Evolutionary conservation across 805 yeast species (phyloP).

Genomic region (Candida nitratophila): DNA sequence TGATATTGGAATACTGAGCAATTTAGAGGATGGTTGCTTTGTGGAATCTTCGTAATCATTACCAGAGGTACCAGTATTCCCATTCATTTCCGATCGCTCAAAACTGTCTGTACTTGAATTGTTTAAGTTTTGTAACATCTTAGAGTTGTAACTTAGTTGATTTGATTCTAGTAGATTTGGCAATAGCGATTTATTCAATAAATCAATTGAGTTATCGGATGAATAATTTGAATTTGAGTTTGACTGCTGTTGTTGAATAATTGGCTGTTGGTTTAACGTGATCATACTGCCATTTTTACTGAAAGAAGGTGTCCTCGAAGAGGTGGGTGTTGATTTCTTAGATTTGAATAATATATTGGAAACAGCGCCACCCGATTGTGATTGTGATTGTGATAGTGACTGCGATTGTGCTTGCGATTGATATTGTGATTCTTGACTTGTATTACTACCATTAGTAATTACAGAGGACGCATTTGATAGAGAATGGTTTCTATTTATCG

Average conservation of each 20-base stretch:
- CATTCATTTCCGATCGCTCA: neutral
- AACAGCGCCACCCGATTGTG: neutral
- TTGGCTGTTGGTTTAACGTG: neutral
- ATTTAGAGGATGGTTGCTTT: conserved; percentile 9
- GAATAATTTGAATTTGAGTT: neutral
- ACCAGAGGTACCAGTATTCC: neutral
- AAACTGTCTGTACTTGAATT: conserved; percentile 22
- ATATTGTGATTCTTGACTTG: neutral
- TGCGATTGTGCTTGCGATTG: neutral
- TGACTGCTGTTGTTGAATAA: neutral
- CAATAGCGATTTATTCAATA: neutral
- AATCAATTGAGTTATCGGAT: neutral
- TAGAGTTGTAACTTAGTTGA: neutral
- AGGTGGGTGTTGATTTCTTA: neutral
- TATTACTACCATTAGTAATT: neutral
- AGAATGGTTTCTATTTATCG: conserved; percentile 2
- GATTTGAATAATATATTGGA: neutral
- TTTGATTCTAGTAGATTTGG: neutral
- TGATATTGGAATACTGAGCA: conserved; percentile 26
- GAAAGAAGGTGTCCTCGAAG: neutral
- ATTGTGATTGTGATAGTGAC: neutral
- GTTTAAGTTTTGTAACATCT: neutral
- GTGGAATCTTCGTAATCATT: neutral
- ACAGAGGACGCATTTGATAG: conserved; percentile 2
- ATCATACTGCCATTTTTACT: neutral